These are phyloP conservation scores for Pilatotrama ljubarskyi DNA, from an alignment of 768 basidiomycete species.

Conservation along the genomic window DNA sequence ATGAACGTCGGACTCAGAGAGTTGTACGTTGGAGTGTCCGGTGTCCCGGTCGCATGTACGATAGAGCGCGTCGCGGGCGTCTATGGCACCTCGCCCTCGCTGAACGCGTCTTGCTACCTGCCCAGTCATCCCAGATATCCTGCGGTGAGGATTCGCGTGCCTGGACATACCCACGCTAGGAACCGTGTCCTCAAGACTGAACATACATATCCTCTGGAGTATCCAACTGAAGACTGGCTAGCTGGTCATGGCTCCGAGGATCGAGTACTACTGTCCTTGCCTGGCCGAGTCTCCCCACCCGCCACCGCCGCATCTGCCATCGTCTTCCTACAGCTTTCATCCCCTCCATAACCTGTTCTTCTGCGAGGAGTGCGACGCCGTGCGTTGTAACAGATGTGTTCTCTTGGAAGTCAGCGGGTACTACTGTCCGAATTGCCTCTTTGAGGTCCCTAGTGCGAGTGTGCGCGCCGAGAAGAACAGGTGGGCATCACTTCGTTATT, in stretches of 20 bases:
- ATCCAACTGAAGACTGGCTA: background rate
- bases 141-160: too few species aligned
- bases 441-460: slow-evolving; percentile 97
- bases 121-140: too few species aligned
- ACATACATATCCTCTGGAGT: background rate
- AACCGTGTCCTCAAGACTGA: background rate
- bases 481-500: slow-evolving; percentile 41
- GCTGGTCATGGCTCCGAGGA: slow-evolving; percentile 41
- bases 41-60: too few species aligned
- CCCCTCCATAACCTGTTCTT: slow-evolving; percentile 87
- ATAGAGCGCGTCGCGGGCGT: too few species aligned
- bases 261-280: slow-evolving; percentile 76
- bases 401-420: slow-evolving; percentile 94
- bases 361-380: slow-evolving; percentile 97
- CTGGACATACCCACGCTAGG: too few species aligned
- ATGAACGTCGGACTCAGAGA: too few species aligned
- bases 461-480: slow-evolving; percentile 98
- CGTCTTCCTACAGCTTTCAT: slow-evolving; percentile 82
- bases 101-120: too few species aligned
- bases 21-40: too few species aligned
- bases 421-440: slow-evolving; percentile 97
- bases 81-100: too few species aligned
- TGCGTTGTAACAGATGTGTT: slow-evolving; percentile 92
- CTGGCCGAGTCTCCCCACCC: slow-evolving; percentile 57
- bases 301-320: slow-evolving; percentile 73